These are phyloP conservation scores for Erodium moschatum DNA, from an alignment of 441 rosid genomes.

Conservation along the genomic window DNA sequence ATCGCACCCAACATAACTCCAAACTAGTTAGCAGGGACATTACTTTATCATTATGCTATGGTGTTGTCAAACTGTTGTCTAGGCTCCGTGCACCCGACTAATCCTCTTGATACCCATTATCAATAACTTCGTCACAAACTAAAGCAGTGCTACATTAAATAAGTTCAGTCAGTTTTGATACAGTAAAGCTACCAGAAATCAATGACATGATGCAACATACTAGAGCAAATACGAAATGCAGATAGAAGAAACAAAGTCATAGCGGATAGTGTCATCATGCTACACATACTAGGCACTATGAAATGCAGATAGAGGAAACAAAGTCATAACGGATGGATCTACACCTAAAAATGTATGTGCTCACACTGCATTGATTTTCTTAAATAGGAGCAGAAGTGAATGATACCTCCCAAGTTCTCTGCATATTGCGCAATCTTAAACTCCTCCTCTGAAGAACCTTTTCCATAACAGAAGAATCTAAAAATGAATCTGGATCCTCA, in stretches of 20 bases:
- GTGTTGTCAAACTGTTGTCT: constrained; percentile 5
- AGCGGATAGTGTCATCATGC: too few relatives aligned
- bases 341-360: not conserved
- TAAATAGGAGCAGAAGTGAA: not conserved
- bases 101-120: not conserved
- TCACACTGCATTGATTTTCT: not conserved
- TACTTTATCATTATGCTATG: not conserved
- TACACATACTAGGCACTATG: too few relatives aligned
- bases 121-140: not conserved
- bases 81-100: not conserved
- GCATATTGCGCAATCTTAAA: constrained; percentile 85
- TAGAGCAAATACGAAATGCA: too few relatives aligned
- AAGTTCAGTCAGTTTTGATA: not conserved
- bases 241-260: too few relatives aligned
- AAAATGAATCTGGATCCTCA: constrained; percentile 46
- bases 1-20: constrained; percentile 3
- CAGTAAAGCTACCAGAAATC: not conserved
- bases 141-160: not conserved
- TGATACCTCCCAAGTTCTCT: constrained; percentile 81
- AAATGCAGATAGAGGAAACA: too few relatives aligned
- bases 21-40: not conserved
- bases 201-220: not conserved
- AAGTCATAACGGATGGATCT: not conserved
- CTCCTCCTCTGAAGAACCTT: constrained; percentile 87
- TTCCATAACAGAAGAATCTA: constrained; percentile 89